These are phyloP conservation scores for Henckelia pumila DNA, from an alignment of 257 asterid species.

Conservation along the genomic window DNA sequence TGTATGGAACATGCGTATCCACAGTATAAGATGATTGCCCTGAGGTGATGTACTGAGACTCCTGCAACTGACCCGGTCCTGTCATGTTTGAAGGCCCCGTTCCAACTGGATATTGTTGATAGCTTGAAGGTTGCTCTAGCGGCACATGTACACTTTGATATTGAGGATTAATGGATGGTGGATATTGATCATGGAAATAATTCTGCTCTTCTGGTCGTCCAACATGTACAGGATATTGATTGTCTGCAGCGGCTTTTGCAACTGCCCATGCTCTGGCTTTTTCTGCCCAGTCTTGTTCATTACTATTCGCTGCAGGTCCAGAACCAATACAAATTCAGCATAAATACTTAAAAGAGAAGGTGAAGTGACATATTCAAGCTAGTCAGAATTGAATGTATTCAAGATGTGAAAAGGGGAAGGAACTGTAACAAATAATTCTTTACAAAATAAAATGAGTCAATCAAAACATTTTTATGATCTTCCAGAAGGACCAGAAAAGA, in stretches of 20 bases:
- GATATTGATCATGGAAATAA: conserved; percentile 45
- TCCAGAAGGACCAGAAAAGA: not conserved
- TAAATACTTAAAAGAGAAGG: conserved; percentile 7
- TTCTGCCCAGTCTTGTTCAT: conserved; percentile 94
- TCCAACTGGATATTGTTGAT: conserved; percentile 48
- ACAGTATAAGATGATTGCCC: conserved; percentile 52
- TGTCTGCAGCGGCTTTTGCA: conserved; percentile 63
- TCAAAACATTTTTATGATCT: not conserved
- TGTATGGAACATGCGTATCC: conserved; percentile 36
- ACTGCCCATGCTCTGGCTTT: conserved; percentile 99
- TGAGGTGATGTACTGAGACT: conserved; percentile 40
- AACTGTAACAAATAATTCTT: not conserved
- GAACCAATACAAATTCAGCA: conserved; percentile 27
- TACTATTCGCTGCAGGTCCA: conserved; percentile 51
- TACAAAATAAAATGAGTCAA: not conserved
- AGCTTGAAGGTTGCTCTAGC: conserved; percentile 43
- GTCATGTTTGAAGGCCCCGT: conserved; percentile 39
- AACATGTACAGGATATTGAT: conserved; percentile 49
- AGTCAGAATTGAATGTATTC: conserved; percentile 19
- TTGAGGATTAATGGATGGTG: conserved; percentile 54
- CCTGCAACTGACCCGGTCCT: conserved; percentile 43
- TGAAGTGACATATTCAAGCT: not conserved
- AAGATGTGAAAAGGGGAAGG: conserved; percentile 10
- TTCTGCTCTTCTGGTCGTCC: conserved; percentile 60
- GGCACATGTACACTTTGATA: conserved; percentile 37